Base-by-base conservation (phyloP, 257 asterid species). In the Solanum tacnaense region DNA sequence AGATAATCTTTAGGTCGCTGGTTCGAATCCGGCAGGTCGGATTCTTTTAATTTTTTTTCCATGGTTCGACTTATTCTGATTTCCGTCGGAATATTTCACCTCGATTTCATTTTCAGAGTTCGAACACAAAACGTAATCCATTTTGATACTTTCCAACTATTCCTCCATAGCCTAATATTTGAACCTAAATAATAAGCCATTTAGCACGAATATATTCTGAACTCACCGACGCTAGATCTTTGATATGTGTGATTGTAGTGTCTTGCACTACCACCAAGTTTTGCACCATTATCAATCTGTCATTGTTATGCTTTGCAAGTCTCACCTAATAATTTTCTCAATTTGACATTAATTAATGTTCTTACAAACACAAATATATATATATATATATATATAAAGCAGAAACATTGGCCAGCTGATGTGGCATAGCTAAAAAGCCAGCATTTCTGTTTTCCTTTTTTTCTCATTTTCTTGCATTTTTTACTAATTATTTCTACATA, bases 21-120 rank as follows among this genome's bases (percentile, higher is more conserved):
- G 86, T 82, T 49, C 86, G 86, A 82, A 31, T 52, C 86, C 71
- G 86, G 86, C 65, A 82, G 86, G 86, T 82, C 70, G 86, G 71
- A 82, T 5, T 25, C 0, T 56, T 56, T 6, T 2, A 2, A 0
- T 2, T 7, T 56, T 7, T 6, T 56, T 56, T 7, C 2, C 11
- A 3, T 6, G n/a, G 0, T n/a, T 65, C 2, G 32, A 65, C 4
- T 65, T 10, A n/a, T n/a, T 65, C 16, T 0, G 31, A n/a, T 2
- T n/a, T 23, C 1, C 6, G 7, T 60, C 0, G 3, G 13, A 23
- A 60, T 23, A 60, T 60, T 60, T 23, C 70, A 60, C 16, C 49
- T 41, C 0, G 0, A 21, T 21, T 60, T 23, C 13, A 60, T 60
- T 60, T n/a, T 9, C 29, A 60, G 29, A 21, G 29, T 60, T 60